Base-by-base conservation (phyloP, 768 basidiomycete species). In the Xerocomellus chrysenteron region DNA sequence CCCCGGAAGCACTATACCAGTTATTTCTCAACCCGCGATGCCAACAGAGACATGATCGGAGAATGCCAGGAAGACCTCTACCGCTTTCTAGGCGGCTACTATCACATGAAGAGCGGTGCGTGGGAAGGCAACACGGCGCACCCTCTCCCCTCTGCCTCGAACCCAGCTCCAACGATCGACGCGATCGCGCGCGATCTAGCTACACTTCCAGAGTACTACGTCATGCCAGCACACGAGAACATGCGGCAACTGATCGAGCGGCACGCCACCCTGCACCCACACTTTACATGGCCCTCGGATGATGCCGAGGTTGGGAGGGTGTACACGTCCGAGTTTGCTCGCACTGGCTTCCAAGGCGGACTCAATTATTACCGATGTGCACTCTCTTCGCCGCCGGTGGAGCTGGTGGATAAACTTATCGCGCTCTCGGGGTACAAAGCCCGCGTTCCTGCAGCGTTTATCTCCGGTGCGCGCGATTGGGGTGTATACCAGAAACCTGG, bases 321-420 rank as follows among this genome's bases (percentile, higher is more conserved):
- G 12, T 86, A 84, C 61, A 75, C 78, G 2, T 60, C 73, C 21
- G 79, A 80, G 59, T 87, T 78, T 55, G 59, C 62, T 0, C 72
- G 77, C 41, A 82, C 81, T 2, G 83, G 86, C 1, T 86, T 86
- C 55, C 84, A 85, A 63, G 84, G 83, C n/a, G 83, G 81, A 28
- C 66, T 86, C 50, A 84, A 86, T 60, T 70, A 77, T 56, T 86
- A 86, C 62, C 77, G 84, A 28, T 71, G 73, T 55, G 60, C 65
- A 48, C 58, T 65, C 26, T 50, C 55, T 0, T 63, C 67, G 17
- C 75, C 73, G 0, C 76, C 78, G 28, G 52, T 64, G 6, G 65
- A 64, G 24, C 74, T 70, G 68, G 62, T 67, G 21, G 70, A 70
- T 0, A 80, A 84, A 21, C 65, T 83, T 40, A 62, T 68, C 26